Base-by-base conservation (phyloP, 2,329 filamentous ascomycete species). In the Exophiala xenobiotica region DNA sequence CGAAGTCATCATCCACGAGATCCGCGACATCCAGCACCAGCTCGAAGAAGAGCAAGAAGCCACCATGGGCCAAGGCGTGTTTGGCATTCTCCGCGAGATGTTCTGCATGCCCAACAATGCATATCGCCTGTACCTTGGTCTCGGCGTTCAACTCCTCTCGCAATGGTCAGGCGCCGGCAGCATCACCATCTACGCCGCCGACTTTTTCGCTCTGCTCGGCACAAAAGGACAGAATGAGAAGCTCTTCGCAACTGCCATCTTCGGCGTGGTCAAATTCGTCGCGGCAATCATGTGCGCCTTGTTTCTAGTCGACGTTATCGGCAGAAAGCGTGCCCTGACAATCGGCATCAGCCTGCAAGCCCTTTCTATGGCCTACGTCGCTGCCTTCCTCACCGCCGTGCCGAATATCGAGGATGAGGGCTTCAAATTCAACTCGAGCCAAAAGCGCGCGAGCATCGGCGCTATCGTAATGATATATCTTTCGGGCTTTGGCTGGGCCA, bases 291-390 rank as follows among this genome's bases (percentile, higher is more conserved):
- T 81, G 31, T 91, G 87, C 65, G 87, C 87, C 0, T 76, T 90
- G 46, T 89, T 91, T 77, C 78, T 91, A 6, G 86, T 91, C 57
- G 88, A 91, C 61, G 82, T 86, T 47, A 83, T 91, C 58, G 88
- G 88, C 3, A 83, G 88, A 52, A 90, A 90, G 69, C 68, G 75
- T 11, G 68, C 76, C 1, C 68, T 80, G 5, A 67, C 70, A 35
- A 68, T 70, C n/a, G 77, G 77, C 6, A 77, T 79, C 29, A 65
- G 59, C 31, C 65, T 75, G 6, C 76, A 79, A 51, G 63, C 72
- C 1, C n/a, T 79, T 8, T 65, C 74, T n/a, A 78, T 80, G 73
- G 64, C 78, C 2, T 81, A 80, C 64, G 74, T 79, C 66, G 76
- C 75, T 12, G 71, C 78, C 39, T 79, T 77, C 67, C 67, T 80